Evolutionary conservation across 305 asterid species (phyloP), one percentile per base, ranked within the genome.

Genomic region (Rubia balearica): DNA sequence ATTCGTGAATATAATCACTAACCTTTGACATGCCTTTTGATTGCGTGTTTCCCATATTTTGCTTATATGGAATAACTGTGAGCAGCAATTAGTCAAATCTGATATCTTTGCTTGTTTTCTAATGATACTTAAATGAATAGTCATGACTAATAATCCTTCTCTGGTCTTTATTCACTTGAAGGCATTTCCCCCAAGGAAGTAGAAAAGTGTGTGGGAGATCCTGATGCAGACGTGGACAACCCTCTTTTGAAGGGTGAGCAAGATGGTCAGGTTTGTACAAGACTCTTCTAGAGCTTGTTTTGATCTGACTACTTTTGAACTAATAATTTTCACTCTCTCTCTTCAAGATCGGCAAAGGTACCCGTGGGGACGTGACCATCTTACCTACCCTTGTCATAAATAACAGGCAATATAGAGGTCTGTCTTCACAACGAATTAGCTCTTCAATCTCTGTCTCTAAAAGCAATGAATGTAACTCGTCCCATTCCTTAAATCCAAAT

Each of bases 291-390:
- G 12, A 1, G 17, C 69, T 40, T 16, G 42, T 19, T 22, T 42
- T 13, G 42, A 36, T 60, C 73, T 21, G 49, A 16, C 21, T 11
- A 61, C 78, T 74, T 68, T 71, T 80, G 36, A 75, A 48, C 78
- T n/a, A n/a, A n/a, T 61, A 80, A 59, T 30, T 62, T 75, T 74
- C 12, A 17, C 21, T 24, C 36, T 55, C 48, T 67, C 70, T 40
- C 75, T 83, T 80, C 76, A 85, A 93, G 97, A 83, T 93, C 55
- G 98, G 98, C 63, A 89, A 91, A 78, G 97, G 95, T 30, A 64
- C 90, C 66, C 91, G 97, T 67, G 98, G 98, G 76, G 98, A 93
- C 46, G 97, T 93, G 69, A 93, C 98, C 48, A 93, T 93, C 74
- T 84, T 90, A 84, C 98, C 98, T 30, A 94, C 98, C 73, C 95